Conservation (phyloP, 306 rosid genomes). For the Parietaria judaica region DNA sequence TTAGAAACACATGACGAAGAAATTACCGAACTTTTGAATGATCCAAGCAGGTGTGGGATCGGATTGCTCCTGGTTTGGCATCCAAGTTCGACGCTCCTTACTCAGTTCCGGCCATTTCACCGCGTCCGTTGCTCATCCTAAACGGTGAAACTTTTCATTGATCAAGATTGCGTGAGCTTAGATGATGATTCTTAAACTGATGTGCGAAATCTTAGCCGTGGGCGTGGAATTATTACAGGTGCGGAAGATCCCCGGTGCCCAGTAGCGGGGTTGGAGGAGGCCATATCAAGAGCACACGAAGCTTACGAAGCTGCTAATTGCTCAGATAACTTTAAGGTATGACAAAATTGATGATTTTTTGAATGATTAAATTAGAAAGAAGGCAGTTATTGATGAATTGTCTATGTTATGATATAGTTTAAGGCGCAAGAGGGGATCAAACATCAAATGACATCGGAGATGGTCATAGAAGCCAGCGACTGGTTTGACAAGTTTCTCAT, state of each 20-base stretch:
- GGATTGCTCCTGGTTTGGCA: slow-evolving; percentile 87
- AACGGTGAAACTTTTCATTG: slow-evolving; percentile 36
- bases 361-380: background rate
- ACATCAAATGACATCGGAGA: slow-evolving; percentile 46
- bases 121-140: slow-evolving; percentile 73
- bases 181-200: too few relatives aligned
- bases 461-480: slow-evolving; percentile 60
- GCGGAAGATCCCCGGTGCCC: slow-evolving; percentile 85
- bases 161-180: background rate
- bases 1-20: slow-evolving; percentile 12
- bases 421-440: slow-evolving; percentile 45
- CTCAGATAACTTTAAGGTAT: slow-evolving; percentile 58
- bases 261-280: slow-evolving; percentile 43
- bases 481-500: slow-evolving; percentile 69
- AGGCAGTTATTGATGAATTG: background rate
- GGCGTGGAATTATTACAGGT: slow-evolving; percentile 34
- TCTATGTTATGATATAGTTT: slow-evolving; percentile 32
- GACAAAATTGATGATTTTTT: background rate
- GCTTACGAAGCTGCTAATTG: slow-evolving; percentile 33
- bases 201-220: too few relatives aligned
- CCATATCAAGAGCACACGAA: slow-evolving; percentile 28
- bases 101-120: slow-evolving; percentile 63
- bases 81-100: slow-evolving; percentile 62
- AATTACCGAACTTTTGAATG: background rate
- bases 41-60: slow-evolving; percentile 77